These are phyloP conservation scores for Metschnikowia orientalis DNA, from an alignment of 805 yeast genomes.

Conservation along the genomic window DNA sequence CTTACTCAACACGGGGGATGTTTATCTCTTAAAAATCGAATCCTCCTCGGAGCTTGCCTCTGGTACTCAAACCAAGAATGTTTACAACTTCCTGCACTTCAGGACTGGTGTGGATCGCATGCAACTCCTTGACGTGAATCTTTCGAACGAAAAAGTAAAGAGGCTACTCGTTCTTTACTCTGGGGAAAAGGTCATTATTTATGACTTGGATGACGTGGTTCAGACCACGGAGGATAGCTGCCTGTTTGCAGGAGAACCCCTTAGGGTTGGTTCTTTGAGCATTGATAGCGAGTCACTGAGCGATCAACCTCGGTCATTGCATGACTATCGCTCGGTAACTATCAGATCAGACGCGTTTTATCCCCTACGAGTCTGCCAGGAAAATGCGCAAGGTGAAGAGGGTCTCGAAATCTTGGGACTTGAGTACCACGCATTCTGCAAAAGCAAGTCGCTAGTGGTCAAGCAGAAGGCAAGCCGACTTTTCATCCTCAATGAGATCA, in stretches of 20 bases:
- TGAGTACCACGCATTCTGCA: constrained; percentile 30
- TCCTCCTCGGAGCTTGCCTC: background rate
- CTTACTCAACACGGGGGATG: constrained; percentile 35
- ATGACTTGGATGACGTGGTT: constrained; percentile 24
- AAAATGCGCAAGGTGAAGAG: constrained; percentile 1
- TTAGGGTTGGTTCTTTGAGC: too few species aligned
- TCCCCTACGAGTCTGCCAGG: constrained; percentile 10
- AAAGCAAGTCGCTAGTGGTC: constrained; percentile 27
- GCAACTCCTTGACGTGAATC: constrained; percentile 23
- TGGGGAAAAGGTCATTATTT: constrained; percentile 35
- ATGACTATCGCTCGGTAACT: constrained; percentile 1
- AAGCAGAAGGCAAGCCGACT: constrained; percentile 34
- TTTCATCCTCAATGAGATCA: constrained; percentile 43
- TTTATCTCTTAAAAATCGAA: constrained; percentile 34
- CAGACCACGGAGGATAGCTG: constrained; percentile 18
- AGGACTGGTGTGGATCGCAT: constrained; percentile 30
- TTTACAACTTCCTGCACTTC: constrained; percentile 34
- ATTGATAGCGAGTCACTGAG: too few species aligned
- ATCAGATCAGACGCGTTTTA: constrained; percentile 4
- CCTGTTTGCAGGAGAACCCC: too few species aligned
- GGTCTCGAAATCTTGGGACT: constrained; percentile 41
- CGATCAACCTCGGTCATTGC: too few species aligned
- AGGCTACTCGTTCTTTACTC: constrained; percentile 31
- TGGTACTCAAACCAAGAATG: constrained; percentile 20
- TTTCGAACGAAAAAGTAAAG: constrained; percentile 10